These are phyloP conservation scores for Hypoxylon sp. DNA, from an alignment of 2,329 filamentous ascomycete genomes.

Conservation along the genomic window DNA sequence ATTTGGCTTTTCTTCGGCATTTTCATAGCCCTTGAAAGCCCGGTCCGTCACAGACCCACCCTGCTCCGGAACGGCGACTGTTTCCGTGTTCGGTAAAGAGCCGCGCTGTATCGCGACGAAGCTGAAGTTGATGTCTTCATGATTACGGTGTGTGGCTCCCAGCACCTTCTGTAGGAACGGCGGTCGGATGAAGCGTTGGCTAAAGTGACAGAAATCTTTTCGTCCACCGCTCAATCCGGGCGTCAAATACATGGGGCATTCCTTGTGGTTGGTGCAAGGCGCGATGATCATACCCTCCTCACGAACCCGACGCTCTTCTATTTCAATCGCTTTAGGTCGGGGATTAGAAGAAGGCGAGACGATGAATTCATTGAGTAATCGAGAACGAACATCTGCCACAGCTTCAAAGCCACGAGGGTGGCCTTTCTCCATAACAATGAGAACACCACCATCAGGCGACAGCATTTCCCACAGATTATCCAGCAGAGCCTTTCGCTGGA, in stretches of 20 bases:
- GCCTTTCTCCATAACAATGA: constrained; percentile 90
- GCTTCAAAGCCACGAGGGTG: constrained; percentile 92
- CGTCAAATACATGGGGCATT: constrained; percentile 86
- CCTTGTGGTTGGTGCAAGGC: constrained; percentile 86
- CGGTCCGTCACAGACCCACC: constrained; percentile 65
- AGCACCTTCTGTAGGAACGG: constrained; percentile 81
- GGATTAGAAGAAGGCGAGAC: constrained; percentile 45
- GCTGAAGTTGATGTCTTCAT: constrained; percentile 90
- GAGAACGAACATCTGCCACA: constrained; percentile 82
- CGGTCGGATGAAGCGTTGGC: constrained; percentile 87
- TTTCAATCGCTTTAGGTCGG: constrained; percentile 52
- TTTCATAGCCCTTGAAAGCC: constrained; percentile 78
- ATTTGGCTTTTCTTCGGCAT: constrained; percentile 55
- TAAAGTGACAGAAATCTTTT: constrained; percentile 91
- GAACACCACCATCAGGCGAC: constrained; percentile 82
- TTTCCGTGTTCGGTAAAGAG: constrained; percentile 52
- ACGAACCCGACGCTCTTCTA: constrained; percentile 53
- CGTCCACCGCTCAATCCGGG: constrained; percentile 76
- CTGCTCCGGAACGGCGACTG: constrained; percentile 45
- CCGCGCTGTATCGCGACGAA: constrained; percentile 89
- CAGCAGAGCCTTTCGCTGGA: constrained; percentile 78
- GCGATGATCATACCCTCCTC: constrained; percentile 72
- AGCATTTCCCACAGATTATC: constrained; percentile 91
- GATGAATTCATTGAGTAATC: constrained; percentile 76
- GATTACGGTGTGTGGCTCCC: constrained; percentile 74